Percentiles rank a stretch among this genome's conserved stretches.
Evolutionary conservation across 768 basidiomycete genomes (phyloP).

Genomic region (Tricholoma terreum): DNA sequence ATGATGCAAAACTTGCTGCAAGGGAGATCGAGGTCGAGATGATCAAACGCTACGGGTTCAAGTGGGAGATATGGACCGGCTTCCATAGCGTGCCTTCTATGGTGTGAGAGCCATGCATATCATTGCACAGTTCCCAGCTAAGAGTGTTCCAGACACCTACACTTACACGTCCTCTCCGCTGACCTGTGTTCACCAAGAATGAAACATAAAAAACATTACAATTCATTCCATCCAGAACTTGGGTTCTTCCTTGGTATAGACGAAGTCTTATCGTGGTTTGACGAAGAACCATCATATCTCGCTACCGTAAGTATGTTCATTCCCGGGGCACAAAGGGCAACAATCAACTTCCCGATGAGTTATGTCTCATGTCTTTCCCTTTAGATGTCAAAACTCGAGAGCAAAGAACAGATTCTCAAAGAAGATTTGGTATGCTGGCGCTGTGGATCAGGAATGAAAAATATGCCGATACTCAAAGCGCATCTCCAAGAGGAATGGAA

Average conservation of each 20-base stretch:
- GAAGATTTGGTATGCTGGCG: constrained; percentile 65
- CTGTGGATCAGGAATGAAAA: constrained; percentile 61
- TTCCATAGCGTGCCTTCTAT: constrained; percentile 87
- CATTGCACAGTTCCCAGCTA: not conserved
- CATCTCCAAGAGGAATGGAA: constrained; percentile 80
- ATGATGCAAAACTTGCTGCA: constrained; percentile 54
- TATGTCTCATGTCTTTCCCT: not conserved
- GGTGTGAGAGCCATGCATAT: constrained; percentile 53
- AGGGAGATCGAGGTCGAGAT: constrained; percentile 77
- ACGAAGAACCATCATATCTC: constrained; percentile 56
- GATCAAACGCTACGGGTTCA: constrained; percentile 67
- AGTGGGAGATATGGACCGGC: constrained; percentile 75
- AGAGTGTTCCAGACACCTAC: constrained; percentile 56
- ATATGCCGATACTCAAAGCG: constrained; percentile 69
- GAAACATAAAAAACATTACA: constrained; percentile 90
- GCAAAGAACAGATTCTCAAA: constrained; percentile 62
- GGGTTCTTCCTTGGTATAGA: constrained; percentile 81
- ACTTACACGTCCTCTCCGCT: constrained; percentile 81
- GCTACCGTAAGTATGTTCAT: constrained; percentile 37
- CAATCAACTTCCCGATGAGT: not conserved
- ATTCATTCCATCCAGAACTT: constrained; percentile 80
- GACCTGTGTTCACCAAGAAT: constrained; percentile 68
- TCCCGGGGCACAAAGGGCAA: too few species aligned
- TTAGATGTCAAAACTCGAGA: constrained; percentile 54
- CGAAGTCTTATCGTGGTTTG: constrained; percentile 82